phyloP scores from a whole-genome alignment of 768 basidiomycete species.

The Rhizopogon roseolus region DNA sequence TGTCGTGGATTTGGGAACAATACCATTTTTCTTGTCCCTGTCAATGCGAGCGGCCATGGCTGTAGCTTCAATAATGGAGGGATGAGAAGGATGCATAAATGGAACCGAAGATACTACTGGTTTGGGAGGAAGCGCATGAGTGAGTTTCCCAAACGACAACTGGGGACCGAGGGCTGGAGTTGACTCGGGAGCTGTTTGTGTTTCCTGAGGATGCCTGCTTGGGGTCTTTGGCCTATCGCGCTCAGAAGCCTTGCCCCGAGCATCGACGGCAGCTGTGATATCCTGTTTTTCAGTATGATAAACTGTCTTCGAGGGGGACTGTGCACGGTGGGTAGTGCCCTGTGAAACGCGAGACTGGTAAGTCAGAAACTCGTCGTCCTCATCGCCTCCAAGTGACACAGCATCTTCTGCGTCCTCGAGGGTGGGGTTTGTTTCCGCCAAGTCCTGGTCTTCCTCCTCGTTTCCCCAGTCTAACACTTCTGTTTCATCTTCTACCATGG shows the following conservation, averaged over 20 bases:
- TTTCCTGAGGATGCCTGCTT: slow-evolving; percentile 6
- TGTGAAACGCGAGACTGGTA: slow-evolving; percentile 33
- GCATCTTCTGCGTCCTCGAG: slow-evolving; percentile 51
- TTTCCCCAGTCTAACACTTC: slow-evolving; percentile 72
- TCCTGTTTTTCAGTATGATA: slow-evolving; percentile 13
- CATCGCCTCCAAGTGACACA: slow-evolving; percentile 70
- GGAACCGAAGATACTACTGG: slow-evolving; percentile 48
- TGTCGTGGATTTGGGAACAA: slow-evolving; percentile 15
- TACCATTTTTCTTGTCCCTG: slow-evolving; percentile 40
- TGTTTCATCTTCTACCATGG: slow-evolving; percentile 57
- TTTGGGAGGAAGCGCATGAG: slow-evolving; percentile 68
- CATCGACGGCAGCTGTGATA: not conserved
- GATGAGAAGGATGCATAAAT: slow-evolving; percentile 50
- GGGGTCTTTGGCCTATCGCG: slow-evolving; percentile 8
- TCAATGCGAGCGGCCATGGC: slow-evolving; percentile 48
- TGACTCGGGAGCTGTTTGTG: slow-evolving; percentile 12
- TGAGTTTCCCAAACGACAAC: slow-evolving; percentile 36
- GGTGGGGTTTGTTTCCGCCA: slow-evolving; percentile 31
- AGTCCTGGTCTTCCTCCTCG: slow-evolving; percentile 40
- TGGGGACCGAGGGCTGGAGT: slow-evolving; percentile 19
- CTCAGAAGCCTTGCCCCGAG: slow-evolving; percentile 1
- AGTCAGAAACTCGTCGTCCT: slow-evolving; percentile 58
- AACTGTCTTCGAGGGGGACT: slow-evolving; percentile 13
- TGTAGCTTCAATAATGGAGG: slow-evolving; percentile 56
- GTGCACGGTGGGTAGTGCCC: slow-evolving; percentile 11